Percentiles rank a stretch among this genome's conserved stretches.
These are phyloP conservation scores for Stereum hirsutum DNA, from an alignment of 1,284 basidiomycete genomes.

Conservation along the genomic window DNA sequence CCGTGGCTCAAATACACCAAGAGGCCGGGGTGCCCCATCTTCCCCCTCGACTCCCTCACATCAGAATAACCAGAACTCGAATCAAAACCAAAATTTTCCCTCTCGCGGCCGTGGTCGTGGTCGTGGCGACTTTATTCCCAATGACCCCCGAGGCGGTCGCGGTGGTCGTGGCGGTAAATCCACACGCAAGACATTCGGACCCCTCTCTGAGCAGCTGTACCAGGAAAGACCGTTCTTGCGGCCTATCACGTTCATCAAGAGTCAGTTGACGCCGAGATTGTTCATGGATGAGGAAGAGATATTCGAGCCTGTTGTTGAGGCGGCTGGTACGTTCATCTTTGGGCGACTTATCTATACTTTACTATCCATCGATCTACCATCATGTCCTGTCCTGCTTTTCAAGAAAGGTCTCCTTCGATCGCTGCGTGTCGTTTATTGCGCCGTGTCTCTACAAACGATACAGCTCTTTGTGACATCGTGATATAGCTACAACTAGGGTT, in stretches of 20 bases:
- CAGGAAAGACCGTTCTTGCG: constrained; percentile 49
- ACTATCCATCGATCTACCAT: no score
- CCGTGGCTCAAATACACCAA: not conserved
- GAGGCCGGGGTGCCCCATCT: not conserved
- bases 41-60: no score
- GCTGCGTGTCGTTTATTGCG: no score
- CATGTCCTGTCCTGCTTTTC: no score
- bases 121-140: not conserved
- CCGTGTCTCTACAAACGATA: no score
- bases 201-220: constrained; percentile 47
- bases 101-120: constrained; percentile 7
- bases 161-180: not conserved
- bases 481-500: no score
- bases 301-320: constrained; percentile 42
- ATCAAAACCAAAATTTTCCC: no score
- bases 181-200: constrained; percentile 23
- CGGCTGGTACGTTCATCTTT: constrained; percentile 32
- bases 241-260: constrained; percentile 61
- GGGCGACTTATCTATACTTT: no score
- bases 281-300: constrained; percentile 64
- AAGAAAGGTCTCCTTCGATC: no score
- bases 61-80: no score
- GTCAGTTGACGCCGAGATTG: constrained; percentile 41
- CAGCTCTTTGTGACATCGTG: no score
- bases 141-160: not conserved